Percentiles rank a stretch among this genome's conserved stretches.
phyloP scores from a whole-genome alignment of 371 early-diverging fungal genomes.

The Zopfochytrium polystomum region DNA sequence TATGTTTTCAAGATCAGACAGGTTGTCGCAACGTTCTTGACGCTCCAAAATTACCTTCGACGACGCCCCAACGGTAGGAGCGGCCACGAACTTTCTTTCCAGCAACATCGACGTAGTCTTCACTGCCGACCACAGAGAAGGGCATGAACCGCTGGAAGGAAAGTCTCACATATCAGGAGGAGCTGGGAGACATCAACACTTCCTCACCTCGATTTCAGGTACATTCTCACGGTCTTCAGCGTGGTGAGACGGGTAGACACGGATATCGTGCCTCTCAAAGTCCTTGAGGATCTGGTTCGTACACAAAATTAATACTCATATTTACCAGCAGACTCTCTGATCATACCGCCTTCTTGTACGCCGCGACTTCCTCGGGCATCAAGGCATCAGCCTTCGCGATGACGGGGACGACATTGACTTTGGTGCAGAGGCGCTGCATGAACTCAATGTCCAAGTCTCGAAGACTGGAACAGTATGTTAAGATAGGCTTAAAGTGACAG shows the following conservation, averaged over 20 bases:
- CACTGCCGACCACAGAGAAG: constrained; percentile 54
- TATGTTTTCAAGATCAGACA: too few relatives aligned
- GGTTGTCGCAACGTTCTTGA: constrained; percentile 49
- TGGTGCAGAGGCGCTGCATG: constrained; percentile 45
- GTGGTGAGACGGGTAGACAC: constrained; percentile 50
- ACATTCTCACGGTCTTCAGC: constrained; percentile 53
- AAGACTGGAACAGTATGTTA: constrained; percentile 40
- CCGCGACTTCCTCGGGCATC: constrained; percentile 52
- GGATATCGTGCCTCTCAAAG: constrained; percentile 46
- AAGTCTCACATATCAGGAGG: constrained; percentile 57
- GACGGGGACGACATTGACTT: constrained; percentile 61
- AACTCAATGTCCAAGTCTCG: constrained; percentile 63
- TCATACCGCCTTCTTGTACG: constrained; percentile 49
- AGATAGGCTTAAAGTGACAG: background rate
- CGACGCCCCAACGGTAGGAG: constrained; percentile 53
- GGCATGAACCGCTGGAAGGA: constrained; percentile 42
- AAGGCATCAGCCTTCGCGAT: constrained; percentile 67
- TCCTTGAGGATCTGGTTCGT: constrained; percentile 28
- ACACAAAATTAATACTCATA: constrained; percentile 44
- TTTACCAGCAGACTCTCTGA: background rate
- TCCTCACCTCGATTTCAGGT: constrained; percentile 63
- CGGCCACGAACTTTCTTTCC: constrained; percentile 54
- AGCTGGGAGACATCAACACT: constrained; percentile 65
- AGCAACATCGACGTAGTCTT: constrained; percentile 54
- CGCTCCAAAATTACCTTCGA: too few relatives aligned